A percentile compares a stretch with the other conserved stretches of the same genome.
phyloP scores from a whole-genome alignment of 2,329 filamentous ascomycete genomes.

The Drechslera avenae region DNA sequence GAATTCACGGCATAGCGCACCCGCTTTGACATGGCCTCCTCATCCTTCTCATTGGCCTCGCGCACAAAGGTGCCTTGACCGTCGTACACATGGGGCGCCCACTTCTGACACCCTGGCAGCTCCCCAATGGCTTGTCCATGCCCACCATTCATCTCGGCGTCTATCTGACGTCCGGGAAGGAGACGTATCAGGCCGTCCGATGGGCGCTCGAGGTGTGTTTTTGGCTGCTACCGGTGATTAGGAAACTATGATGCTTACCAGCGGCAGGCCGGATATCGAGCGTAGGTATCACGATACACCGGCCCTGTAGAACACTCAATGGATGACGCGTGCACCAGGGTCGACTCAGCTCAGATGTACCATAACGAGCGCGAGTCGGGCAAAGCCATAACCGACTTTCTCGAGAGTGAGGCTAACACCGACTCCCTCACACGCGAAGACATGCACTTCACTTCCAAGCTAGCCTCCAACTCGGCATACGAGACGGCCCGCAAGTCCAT shows the following conservation, averaged over 20 bases:
- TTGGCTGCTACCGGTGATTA: constrained; percentile 18
- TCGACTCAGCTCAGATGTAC: constrained; percentile 69
- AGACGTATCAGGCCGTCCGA: constrained; percentile 63
- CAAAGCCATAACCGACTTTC: constrained; percentile 64
- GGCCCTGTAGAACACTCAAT: constrained; percentile 29
- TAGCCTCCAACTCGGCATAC: constrained; percentile 71
- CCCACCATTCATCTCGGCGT: constrained; percentile 76
- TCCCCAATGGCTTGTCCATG: constrained; percentile 67
- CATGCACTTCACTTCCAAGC: constrained; percentile 80
- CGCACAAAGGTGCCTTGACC: constrained; percentile 46
- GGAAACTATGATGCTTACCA: constrained; percentile 24
- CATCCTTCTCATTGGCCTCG: constrained; percentile 50
- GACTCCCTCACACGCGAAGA: constrained; percentile 66
- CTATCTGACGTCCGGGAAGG: constrained; percentile 69
- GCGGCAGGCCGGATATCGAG: constrained; percentile 54
- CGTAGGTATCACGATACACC: constrained; percentile 33
- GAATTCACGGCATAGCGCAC: constrained; percentile 17
- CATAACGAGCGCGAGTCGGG: constrained; percentile 75
- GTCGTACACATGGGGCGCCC: constrained; percentile 10
- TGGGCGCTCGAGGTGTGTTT: constrained; percentile 60
- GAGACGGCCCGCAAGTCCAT: constrained; percentile 71
- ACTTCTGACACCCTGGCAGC: constrained; percentile 34
- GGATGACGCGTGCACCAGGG: constrained; percentile 33
- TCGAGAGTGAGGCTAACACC: constrained; percentile 55
- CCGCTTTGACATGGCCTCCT: constrained; percentile 33